phyloP scores from a whole-genome alignment of 441 rosid genomes.

The Lepidium campestre region DNA sequence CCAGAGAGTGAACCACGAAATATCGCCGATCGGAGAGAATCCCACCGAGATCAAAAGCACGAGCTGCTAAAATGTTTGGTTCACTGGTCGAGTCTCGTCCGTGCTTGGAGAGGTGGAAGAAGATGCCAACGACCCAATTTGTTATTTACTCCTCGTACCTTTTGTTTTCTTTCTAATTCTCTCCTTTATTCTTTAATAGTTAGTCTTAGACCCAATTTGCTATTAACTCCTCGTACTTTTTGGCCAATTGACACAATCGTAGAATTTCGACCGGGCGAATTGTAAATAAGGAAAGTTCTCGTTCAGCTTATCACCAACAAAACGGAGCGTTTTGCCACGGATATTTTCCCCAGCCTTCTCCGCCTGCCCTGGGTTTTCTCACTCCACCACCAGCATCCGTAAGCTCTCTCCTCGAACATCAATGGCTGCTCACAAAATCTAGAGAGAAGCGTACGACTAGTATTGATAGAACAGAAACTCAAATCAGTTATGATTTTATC shows the following conservation, averaged over 20 bases:
- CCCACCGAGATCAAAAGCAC: conserved; percentile 9
- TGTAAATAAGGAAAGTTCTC: conserved; percentile 1
- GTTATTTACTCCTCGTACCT: neutral
- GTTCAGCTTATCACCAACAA: neutral
- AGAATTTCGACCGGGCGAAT: neutral
- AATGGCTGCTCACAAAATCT: conserved; percentile 21
- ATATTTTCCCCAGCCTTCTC: neutral
- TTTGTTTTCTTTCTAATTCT: neutral
- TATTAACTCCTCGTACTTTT: no score
- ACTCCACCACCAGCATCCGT: neutral
- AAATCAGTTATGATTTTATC: conserved; percentile 32
- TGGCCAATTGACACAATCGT: neutral
- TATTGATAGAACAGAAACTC: neutral
- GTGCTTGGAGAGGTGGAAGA: conserved; percentile 18
- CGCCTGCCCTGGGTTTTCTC: neutral
- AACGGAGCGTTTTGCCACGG: conserved; percentile 26
- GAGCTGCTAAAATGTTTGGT: conserved; percentile 10
- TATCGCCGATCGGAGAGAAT: conserved; percentile 17
- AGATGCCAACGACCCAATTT: conserved; percentile 20
- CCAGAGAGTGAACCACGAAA: conserved; percentile 18
- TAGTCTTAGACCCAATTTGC: no score
- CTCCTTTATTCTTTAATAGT: neutral
- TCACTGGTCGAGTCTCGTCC: conserved; percentile 25
- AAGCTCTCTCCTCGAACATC: neutral
- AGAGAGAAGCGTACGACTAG: neutral